Evolutionary conservation across 805 yeast species (phyloP), one percentile per base, ranked within the genome.

Genomic region (Debaryomyces castellii): DNA sequence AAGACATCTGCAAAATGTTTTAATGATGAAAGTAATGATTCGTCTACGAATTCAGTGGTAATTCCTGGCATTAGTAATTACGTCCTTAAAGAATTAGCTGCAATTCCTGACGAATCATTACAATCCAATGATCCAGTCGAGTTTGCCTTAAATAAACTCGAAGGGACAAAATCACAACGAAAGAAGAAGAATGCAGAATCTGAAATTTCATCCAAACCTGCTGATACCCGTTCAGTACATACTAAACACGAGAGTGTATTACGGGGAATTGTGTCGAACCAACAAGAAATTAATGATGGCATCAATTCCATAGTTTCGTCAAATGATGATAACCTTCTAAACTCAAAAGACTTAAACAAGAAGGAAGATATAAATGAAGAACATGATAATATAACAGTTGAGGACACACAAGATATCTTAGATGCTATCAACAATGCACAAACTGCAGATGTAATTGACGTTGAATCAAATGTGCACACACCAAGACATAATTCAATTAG

Each of bases 71-170:
- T 73, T 16, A 70, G 73, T 52, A 68, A 57, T 44, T 62, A 58
- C 49, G 71, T 69, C 4, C 58, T 73, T 39, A 68, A 70, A 35
- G 89, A 84, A 56, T 74, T 90, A 40, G 95, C 95, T 1, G 86
- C 87, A 5, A 81, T 91, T 41, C 92, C 97, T 0, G 97, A 92
- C 61, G 90, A 85, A 39, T 74, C 83, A 0, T 69, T 78, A 35
- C 73, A 69, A 33, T 79, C 75, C 23, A 80, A 76, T 14, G 87
- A 89, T 63, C 96, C 96, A 0, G 71, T 90, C 11, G 77, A 74
- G 42, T 80, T 82, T 39, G 90, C 98, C 0, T 70, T 91, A 53
- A 73, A 73, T 65, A 91, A 87, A 64, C 70, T 92, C 24, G 95
- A 88, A 64, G 98, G 96, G 1, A 80, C 73, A 12, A 21, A 22